phyloP scores from a whole-genome alignment of 768 basidiomycete genomes.

The Panus rudis region DNA sequence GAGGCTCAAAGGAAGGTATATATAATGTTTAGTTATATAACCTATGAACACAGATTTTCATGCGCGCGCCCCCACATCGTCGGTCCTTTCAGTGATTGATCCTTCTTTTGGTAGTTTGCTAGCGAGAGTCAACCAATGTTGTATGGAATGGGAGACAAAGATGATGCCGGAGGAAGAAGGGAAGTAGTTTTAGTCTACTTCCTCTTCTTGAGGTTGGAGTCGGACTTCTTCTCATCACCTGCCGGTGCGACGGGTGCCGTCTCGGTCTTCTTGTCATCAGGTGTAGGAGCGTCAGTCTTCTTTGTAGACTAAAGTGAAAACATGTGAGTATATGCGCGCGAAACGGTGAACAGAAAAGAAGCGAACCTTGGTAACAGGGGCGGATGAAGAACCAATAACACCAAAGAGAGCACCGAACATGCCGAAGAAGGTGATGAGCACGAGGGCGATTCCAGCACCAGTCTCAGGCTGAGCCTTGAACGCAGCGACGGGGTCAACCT shows the following conservation, averaged over 20 bases:
- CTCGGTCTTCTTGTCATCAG: slow-evolving; percentile 62
- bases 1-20: no score
- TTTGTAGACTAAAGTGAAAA: slow-evolving; percentile 48
- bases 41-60: no score
- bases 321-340: slow-evolving; percentile 4
- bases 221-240: slow-evolving; percentile 68
- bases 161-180: no score
- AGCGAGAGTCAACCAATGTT: no score
- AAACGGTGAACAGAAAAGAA: not conserved
- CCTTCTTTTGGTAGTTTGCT: no score
- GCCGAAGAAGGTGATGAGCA: slow-evolving; percentile 73
- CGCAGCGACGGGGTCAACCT: slow-evolving; percentile 69
- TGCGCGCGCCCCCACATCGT: no score
- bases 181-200: no score
- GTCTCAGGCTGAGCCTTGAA: slow-evolving; percentile 88
- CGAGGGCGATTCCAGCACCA: slow-evolving; percentile 67
- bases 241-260: slow-evolving; percentile 64
- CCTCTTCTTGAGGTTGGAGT: slow-evolving; percentile 67
- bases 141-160: no score
- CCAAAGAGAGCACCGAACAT: slow-evolving; percentile 79
- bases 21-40: no score
- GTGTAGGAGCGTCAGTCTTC: slow-evolving; percentile 63
- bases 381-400: slow-evolving; percentile 65
- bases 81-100: no score
- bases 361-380: slow-evolving; percentile 65